phyloP scores from a whole-genome alignment of 148 eudicot species.

The Camellia lanceoleosa region DNA sequence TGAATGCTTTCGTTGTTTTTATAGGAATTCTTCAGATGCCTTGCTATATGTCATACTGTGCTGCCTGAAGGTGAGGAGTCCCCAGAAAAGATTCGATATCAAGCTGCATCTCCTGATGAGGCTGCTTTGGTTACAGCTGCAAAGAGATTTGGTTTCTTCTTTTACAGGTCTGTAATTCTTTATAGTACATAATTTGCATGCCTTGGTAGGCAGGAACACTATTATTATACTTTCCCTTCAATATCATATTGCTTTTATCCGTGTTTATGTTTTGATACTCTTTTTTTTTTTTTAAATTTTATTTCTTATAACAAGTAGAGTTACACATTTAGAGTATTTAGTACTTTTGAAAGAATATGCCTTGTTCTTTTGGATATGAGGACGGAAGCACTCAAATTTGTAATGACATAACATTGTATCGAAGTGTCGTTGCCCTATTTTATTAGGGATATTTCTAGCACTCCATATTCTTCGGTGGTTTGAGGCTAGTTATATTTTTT shows the following conservation, averaged over 20 bases:
- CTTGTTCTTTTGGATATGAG: neutral
- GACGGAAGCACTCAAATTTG: neutral
- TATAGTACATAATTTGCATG: too few species aligned
- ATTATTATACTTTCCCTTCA: neutral
- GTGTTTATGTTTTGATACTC: neutral
- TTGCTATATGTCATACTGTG: conserved; percentile 96
- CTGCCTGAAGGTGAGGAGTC: conserved; percentile 98
- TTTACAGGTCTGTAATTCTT: conserved; percentile 57
- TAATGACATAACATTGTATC: neutral
- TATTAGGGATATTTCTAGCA: neutral
- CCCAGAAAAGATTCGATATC: conserved; percentile 82
- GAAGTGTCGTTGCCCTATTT: neutral
- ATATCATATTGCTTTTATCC: neutral
- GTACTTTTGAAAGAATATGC: neutral
- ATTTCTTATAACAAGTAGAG: neutral
- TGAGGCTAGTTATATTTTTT: conserved; percentile 3
- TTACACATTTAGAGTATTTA: neutral
- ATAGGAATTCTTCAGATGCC: conserved; percentile 98
- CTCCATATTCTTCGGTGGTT: neutral
- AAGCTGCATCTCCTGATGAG: conserved; percentile 99
- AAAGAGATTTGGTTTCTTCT: conserved; percentile 98
- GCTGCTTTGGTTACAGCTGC: conserved; percentile 94
- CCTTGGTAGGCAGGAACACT: neutral
- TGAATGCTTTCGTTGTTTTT: conserved; percentile 16
- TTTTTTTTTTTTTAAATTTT: neutral